Percentiles rank a stretch among this genome's conserved stretches.
Evolutionary conservation across 176 grass and related monocot species (phyloP).

Genomic region (Avena sativa): DNA sequence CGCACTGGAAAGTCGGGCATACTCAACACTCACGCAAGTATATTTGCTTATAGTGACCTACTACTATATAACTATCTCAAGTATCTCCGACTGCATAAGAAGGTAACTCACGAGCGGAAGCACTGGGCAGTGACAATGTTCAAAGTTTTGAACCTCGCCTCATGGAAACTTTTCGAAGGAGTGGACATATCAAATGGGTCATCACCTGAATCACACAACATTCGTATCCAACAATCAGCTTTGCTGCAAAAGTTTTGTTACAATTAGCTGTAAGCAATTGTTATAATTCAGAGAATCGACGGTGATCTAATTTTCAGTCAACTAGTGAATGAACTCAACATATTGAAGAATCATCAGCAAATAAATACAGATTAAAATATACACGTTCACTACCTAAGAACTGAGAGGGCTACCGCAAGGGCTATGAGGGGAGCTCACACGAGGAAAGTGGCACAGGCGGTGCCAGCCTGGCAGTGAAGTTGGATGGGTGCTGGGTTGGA

Average conservation of each 20-base stretch:
- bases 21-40: background rate
- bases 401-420: background rate
- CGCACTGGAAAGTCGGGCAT: background rate
- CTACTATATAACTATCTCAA: background rate
- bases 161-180: background rate
- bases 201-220: background rate
- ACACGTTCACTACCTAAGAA: background rate
- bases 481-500: background rate
- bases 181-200: background rate
- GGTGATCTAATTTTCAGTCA: background rate
- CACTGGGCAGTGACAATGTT: background rate
- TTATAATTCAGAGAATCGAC: background rate
- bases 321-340: background rate
- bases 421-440: background rate
- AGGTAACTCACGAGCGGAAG: background rate
- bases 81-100: background rate
- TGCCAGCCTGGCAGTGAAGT: background rate
- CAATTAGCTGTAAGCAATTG: background rate
- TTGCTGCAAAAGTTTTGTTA: background rate
- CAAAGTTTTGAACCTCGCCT: background rate
- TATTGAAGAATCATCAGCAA: background rate
- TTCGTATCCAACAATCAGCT: background rate
- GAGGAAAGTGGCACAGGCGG: background rate
- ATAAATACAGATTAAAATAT: background rate
- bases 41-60: too few relatives aligned